Conservation (phyloP, 495 filamentous ascomycete genomes). For the Lentithecium fluviatile region DNA sequence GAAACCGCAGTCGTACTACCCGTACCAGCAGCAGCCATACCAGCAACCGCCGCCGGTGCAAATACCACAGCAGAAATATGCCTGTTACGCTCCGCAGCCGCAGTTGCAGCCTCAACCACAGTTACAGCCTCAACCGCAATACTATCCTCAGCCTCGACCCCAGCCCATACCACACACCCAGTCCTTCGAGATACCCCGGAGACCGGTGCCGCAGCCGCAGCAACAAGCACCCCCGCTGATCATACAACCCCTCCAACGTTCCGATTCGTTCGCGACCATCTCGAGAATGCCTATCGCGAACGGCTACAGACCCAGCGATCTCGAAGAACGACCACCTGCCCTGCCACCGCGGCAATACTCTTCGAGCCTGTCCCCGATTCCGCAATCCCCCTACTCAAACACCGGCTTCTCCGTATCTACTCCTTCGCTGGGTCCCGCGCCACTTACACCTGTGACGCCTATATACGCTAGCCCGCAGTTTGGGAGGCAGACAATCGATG, state of each 20-base stretch:
- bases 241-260: conserved; percentile 19
- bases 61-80: conserved; percentile 15
- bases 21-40: not conserved
- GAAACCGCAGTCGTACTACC: conserved; percentile 18
- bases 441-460: not conserved
- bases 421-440: conserved; percentile 4
- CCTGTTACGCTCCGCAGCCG: conserved; percentile 14
- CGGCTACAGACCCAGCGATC: conserved; percentile 6
- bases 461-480: not conserved
- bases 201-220: not conserved
- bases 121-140: not conserved
- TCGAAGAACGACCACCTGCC: not conserved
- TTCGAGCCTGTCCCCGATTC: not conserved
- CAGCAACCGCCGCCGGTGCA: not conserved
- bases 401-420: conserved; percentile 14
- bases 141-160: conserved; percentile 4
- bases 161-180: not conserved
- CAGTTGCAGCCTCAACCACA: conserved; percentile 15
- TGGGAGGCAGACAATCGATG: conserved; percentile 16
- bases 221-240: not conserved
- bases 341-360: conserved; percentile 10
- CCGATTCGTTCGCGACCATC: conserved; percentile 24
- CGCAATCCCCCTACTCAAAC: conserved; percentile 19
- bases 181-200: not conserved
- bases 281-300: conserved; percentile 29